These are phyloP conservation scores for Scedosporium minutisporum DNA, from an alignment of 2,329 filamentous ascomycete species.

Conservation along the genomic window DNA sequence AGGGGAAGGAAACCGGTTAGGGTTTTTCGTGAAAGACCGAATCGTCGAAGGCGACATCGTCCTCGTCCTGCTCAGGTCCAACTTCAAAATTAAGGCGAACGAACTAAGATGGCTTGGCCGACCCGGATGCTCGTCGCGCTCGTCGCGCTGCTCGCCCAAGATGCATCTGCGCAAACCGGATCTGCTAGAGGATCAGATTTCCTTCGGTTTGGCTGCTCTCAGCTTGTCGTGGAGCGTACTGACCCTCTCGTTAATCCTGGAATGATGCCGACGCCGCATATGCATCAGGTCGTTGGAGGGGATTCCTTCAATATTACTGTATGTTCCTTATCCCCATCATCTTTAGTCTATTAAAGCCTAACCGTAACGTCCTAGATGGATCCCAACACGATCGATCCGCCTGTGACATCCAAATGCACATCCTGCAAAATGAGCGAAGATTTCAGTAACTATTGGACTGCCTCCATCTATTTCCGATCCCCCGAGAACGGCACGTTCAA, in stretches of 20 bases:
- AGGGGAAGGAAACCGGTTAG: too few relatives aligned
- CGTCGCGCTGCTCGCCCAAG: not conserved
- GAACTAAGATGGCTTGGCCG: too few relatives aligned
- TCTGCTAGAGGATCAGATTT: not conserved
- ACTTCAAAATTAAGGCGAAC: too few relatives aligned
- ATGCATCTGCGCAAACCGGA: not conserved
- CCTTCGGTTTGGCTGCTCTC: constrained; percentile 31
- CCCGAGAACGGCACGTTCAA: constrained; percentile 38
- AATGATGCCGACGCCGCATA: constrained; percentile 21
- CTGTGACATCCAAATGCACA: not conserved
- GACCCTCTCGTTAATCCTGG: constrained; percentile 11
- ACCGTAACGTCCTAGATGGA: not conserved
- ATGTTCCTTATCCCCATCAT: not conserved
- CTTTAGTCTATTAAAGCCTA: too few relatives aligned
- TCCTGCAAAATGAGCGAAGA: constrained; percentile 25
- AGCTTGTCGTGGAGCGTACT: constrained; percentile 31
- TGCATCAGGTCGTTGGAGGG: constrained; percentile 30
- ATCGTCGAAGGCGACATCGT: too few relatives aligned
- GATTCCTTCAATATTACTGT: constrained; percentile 25
- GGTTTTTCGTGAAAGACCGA: too few relatives aligned
- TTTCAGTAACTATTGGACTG: constrained; percentile 23
- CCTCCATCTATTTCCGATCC: constrained; percentile 22
- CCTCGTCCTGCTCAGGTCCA: too few relatives aligned
- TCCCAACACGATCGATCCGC: not conserved
- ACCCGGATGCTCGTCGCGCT: not conserved